Conservation (phyloP, 148 eudicot genomes). For the Cornus suecica region DNA sequence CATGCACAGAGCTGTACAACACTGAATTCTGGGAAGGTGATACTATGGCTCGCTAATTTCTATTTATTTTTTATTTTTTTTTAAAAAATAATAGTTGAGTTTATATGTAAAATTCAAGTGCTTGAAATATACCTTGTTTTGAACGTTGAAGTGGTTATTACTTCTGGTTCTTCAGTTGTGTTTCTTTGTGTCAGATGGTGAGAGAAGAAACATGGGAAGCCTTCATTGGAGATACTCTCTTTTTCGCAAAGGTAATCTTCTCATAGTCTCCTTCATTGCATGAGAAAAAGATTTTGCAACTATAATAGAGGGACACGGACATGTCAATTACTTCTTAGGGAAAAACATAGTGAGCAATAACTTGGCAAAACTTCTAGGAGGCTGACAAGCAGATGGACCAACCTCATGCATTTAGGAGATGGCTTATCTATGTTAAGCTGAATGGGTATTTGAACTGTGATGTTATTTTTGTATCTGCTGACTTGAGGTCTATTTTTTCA, state of each 20-base stretch:
- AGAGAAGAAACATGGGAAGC: slow-evolving; percentile 87
- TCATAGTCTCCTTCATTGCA: background rate
- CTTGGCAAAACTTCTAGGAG: background rate
- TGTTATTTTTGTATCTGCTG: slow-evolving; percentile 17
- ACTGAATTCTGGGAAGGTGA: background rate
- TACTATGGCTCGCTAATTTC: no score
- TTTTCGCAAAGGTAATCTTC: slow-evolving; percentile 69
- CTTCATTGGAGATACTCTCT: slow-evolving; percentile 60
- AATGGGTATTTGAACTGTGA: background rate
- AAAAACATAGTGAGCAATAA: background rate
- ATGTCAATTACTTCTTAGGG: no score
- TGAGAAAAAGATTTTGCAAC: no score
- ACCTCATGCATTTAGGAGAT: background rate
- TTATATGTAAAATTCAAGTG: background rate
- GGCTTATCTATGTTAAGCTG: background rate
- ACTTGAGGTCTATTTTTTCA: slow-evolving; percentile 36
- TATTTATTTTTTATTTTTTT: no score
- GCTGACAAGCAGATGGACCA: background rate
- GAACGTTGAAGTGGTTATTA: background rate
- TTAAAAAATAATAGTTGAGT: background rate
- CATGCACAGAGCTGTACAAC: background rate
- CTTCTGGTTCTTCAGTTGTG: background rate
- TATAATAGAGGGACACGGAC: no score
- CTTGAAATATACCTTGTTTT: background rate
- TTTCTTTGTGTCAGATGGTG: slow-evolving; percentile 51